Base-by-base conservation (phyloP, 2,329 filamentous ascomycete species). In the Endocalyx cinctus region DNA sequence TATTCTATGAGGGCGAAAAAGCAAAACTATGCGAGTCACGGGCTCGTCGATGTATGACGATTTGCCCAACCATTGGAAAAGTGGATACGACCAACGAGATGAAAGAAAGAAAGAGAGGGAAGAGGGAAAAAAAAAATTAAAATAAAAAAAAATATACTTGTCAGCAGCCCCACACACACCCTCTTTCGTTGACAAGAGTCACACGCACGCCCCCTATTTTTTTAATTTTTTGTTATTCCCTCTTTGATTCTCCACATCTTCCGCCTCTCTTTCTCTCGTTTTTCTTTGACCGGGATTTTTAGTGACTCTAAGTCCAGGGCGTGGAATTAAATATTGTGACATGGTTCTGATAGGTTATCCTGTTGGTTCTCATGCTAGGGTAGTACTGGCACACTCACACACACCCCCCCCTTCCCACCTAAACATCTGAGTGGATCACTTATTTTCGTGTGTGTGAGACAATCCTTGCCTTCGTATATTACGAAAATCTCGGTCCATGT, bases 391-490 rank as follows among this genome's bases (percentile, higher is more conserved):
- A 40, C 34, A 12, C 8, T 11, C 12, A 10, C 28, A 30, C 11
- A 20, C 10, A 31, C 37, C 43, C 48, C 46, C 50, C 46, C 43
- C 48, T n/a, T n/a, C n/a, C n/a, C n/a, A n/a, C n/a, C n/a, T n/a
- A n/a, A n/a, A n/a, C 8, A 23, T 23, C 20, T 45, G 37, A 34
- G 43, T 48, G 46, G 45, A 38, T 58, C 60, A 63, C 57, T 62
- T 64, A 59, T 63, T 61, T 59, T 62, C 54, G 62, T 54, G 58
- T 68, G 67, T 67, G 67, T 70, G 65, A 70, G 66, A 67, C 60
- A 55, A 63, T 61, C 60, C 64, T 60, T 62, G 60, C 56, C 57
- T 59, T 67, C 63, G 66, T 66, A 68, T 68, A 67, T 69, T 68
- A 60, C 63, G 55, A 62, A 58, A 48, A 50, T 52, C 46, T 45